Evolutionary conservation across 2,329 filamentous ascomycete genomes (phyloP), one percentile per base, ranked within the genome.

Genomic region (Xylaria multiplex): DNA sequence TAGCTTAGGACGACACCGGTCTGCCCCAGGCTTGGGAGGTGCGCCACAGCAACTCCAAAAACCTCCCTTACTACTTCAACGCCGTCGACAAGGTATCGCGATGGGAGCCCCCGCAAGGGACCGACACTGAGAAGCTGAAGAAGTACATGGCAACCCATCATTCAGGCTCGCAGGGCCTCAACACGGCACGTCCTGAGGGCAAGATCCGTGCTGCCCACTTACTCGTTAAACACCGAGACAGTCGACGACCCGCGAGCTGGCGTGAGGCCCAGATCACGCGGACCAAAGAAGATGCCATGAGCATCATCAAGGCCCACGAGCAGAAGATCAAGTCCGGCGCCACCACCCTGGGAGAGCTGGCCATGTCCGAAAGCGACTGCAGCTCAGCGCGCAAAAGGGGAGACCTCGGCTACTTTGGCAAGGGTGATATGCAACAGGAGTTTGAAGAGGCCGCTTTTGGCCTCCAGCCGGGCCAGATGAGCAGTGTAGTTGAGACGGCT

Each of bases 51-150:
- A 97, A 97, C 84, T 97, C 93, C 81, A 98, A 97, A 85, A 97
- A 97, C 82, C 91, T 98, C 42, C 96, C 96, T 43, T 99, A 99
- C 85, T 99, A 98, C 85, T 98, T 97, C 90, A 96, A 97, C 81
- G 84, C 91, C 52, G 83, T 82, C 72, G 92, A 93, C 70, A 95
- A 94, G 79, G 89, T 93, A 78, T 98, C 96, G 69, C 89, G 93
- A 81, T 99, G 96, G 96, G 96, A 98, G 78, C 95, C 96, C 2
- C 96, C 96, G 8, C 79, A 87, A 50, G 92, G 90, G 70, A 96
- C 94, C 73, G 93, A 99, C 81, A 92, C 92, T 64, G 93, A 97
- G 74, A 93, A 91, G 81, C 88, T 99, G 71, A 98, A 97, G 85
- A 80, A 88, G 69, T 97, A 96, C 84, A 98, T 99, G 93, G 93